Base-by-base conservation (phyloP, 2,329 filamentous ascomycete species). In the Thelonectria rubi region DNA sequence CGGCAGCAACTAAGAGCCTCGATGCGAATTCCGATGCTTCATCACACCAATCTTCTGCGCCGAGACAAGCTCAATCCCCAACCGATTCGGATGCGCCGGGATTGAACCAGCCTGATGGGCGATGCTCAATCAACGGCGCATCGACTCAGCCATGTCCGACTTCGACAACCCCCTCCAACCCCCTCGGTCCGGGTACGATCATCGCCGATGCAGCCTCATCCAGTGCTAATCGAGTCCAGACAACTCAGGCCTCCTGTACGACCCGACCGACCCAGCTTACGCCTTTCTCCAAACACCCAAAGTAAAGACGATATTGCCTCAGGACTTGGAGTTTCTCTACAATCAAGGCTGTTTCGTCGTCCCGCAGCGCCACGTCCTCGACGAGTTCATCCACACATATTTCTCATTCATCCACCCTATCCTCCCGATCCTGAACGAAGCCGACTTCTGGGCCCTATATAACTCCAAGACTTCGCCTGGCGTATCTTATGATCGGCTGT, bases 341-440 rank as follows among this genome's bases (percentile, higher is more conserved):
- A 62, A 59, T 9, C 69, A 73, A 17, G 70, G 71, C 1, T 73
- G 71, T 30, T 73, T 73, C 21, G 48, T 71, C 0, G 69, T 73
- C 0, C 71, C 71, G 0, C 65, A 69, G 20, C 50, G 70, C 15
- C 57, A 50, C 0, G 65, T 65, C 8, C 63, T 73, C 9, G 68
- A 73, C 34, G 70, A 73, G 37, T 72, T 74, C n/a, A 39, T 74
- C n/a, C 34, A 65, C 6, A 66, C 72, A 18, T 74, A 74, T 54
- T 74, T 74, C 14, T 42, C 66, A 1, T 69, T 74, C n/a, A 69
- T 74, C 0, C 72, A 74, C 42, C 72, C 72, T 2, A 68, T 74
- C 54, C 67, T 74, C 12, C 72, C 72, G 1, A 49, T 74, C 0
- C 9, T 74, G 3, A 69, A 71, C 7, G 69, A 71, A 11, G 69